phyloP scores from a whole-genome alignment of 768 basidiomycete genomes.

The Lenzites betulinus region DNA sequence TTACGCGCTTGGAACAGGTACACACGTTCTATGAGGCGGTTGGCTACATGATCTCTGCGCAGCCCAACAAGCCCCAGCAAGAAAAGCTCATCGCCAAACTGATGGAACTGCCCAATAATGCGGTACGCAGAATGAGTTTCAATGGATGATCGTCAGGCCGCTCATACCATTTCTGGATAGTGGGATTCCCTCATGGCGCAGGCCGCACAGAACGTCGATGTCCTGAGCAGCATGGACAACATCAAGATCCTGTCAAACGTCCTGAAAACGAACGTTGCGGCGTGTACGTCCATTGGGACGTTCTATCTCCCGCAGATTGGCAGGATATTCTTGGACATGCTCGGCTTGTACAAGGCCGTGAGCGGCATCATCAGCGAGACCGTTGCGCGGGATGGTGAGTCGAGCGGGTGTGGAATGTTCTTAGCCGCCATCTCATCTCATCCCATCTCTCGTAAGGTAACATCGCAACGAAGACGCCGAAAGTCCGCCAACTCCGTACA shows the following conservation, averaged over 20 bases:
- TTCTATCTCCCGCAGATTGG: conserved; percentile 98
- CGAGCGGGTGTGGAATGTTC: background rate
- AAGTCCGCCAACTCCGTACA: conserved; percentile 89
- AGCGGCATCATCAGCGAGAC: conserved; percentile 95
- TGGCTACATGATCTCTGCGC: conserved; percentile 99
- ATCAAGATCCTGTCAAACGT: conserved; percentile 97
- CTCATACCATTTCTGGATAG: conserved; percentile 39
- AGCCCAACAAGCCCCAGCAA: conserved; percentile 96
- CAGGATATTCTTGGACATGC: conserved; percentile 95
- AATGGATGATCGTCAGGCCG: background rate
- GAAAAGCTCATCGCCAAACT: conserved; percentile 92
- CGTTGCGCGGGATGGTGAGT: conserved; percentile 78
- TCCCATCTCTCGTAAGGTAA: conserved; percentile 55
- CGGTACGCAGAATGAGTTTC: conserved; percentile 53
- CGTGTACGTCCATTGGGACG: conserved; percentile 94
- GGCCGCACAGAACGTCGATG: conserved; percentile 90
- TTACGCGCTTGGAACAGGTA: conserved; percentile 42
- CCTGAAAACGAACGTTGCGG: conserved; percentile 97
- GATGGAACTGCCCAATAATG: conserved; percentile 97
- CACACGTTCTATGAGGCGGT: conserved; percentile 99
- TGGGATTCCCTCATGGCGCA: conserved; percentile 98
- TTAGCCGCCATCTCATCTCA: conserved; percentile 3
- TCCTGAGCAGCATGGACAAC: conserved; percentile 87
- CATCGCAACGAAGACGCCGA: conserved; percentile 95
- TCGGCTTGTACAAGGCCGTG: conserved; percentile 96